Conservation (phyloP, 306 rosid genomes). For the Amphicarpaea edgeworthii region DNA sequence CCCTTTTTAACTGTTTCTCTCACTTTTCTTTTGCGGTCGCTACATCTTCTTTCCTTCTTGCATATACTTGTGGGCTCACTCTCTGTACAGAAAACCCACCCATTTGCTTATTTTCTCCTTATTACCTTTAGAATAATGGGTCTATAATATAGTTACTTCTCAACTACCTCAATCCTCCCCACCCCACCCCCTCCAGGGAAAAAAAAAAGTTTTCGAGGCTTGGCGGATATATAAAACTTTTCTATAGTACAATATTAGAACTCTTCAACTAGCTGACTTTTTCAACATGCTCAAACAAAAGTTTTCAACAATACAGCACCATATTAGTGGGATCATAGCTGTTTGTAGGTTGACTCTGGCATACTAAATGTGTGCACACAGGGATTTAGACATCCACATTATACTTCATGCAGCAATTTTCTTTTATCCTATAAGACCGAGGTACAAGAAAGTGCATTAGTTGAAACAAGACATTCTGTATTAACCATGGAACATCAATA, state of each 20-base stretch:
- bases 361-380: neutral
- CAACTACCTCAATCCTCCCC: neutral
- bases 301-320: conserved; percentile 6
- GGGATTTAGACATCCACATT: neutral
- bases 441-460: conserved; percentile 13
- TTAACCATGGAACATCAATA: neutral
- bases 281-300: neutral
- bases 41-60: neutral
- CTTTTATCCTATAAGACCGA: conserved; percentile 17
- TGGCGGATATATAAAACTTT: neutral
- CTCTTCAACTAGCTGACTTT: conserved; percentile 8
- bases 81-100: neutral
- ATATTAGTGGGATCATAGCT: conserved; percentile 24
- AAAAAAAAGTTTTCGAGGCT: conserved; percentile 4
- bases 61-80: neutral
- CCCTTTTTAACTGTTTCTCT: neutral
- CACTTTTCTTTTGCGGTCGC: neutral
- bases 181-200: no score
- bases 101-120: neutral
- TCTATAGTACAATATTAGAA: neutral
- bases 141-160: neutral
- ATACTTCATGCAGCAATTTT: conserved; percentile 8
- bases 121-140: neutral
- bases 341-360: neutral
- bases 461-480: neutral